Evolutionary conservation across 2,329 filamentous ascomycete genomes (phyloP).

Genomic region (Hypoxylon sp.): DNA sequence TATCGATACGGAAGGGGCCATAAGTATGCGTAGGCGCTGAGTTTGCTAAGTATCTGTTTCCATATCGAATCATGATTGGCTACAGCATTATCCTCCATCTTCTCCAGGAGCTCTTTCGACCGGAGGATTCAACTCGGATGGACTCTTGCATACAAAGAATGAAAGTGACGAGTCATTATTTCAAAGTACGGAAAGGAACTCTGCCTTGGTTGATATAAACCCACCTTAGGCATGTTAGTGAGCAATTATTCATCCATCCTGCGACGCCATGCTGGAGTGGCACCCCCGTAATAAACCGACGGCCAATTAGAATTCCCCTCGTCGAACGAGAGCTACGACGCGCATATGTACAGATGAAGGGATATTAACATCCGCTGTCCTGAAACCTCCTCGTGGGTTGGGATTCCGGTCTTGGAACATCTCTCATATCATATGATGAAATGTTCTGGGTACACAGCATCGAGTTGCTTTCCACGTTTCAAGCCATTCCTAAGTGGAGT

Average conservation of each 20-base stretch:
- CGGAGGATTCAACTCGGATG: neutral
- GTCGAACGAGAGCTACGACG: neutral
- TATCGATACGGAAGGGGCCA: conserved; percentile 8
- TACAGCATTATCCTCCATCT: neutral
- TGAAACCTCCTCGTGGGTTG: neutral
- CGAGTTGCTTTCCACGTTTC: neutral
- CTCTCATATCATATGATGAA: neutral
- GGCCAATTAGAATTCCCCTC: neutral
- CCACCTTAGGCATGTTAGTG: conserved; percentile 3
- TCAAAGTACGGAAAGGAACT: neutral
- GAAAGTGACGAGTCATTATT: conserved; percentile 31
- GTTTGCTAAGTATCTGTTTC: neutral
- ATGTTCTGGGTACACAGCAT: conserved; percentile 12
- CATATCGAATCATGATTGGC: neutral
- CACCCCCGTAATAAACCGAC: neutral
- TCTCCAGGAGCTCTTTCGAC: neutral
- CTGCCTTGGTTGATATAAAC: neutral
- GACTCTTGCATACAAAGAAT: conserved; percentile 7
- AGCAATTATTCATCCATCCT: neutral
- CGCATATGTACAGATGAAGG: neutral
- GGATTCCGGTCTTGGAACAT: neutral
- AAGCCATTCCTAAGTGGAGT: neutral
- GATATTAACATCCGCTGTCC: neutral
- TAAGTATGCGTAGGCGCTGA: conserved; percentile 1
- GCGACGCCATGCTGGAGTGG: neutral